Base-by-base conservation (phyloP, 257 asterid genomes). In the Knoxia roxburghii region DNA sequence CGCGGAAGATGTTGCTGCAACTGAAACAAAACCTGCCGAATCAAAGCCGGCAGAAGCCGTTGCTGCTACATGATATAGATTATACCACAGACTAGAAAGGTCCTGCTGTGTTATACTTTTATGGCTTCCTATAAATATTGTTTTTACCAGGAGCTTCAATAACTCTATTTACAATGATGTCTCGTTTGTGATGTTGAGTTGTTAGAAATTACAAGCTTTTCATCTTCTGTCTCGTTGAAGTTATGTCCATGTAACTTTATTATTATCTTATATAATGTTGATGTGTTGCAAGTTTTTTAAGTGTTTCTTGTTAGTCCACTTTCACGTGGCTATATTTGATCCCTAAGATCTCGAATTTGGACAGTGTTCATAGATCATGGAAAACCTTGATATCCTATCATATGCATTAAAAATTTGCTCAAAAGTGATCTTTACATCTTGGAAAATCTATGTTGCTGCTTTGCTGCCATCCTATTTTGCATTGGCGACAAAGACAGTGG, bases 51-150 rank as follows among this genome's bases (percentile, higher is more conserved):
- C 81, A 0, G 79, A 74, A 68, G 65, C 76, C 11, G 75, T 49
- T 71, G 66, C 77, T 61, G 77, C 77, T 75, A 84, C 84, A 46
- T 86, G 75, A 84, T 46, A 33, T n/a, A 41, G 6, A 14, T 27
- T 54, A 54, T 53, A 8, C 10, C 24, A 35, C 20, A 35, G 32
- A 33, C 59, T 10, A 23, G 46, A 55, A 20, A 2, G 29, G 18
- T 68, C 26, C 14, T 60, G 68, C 48, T 20, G 23, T 56, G 18
- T 5, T 48, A 50, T 21, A 5, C 15, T 32, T 9, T 29, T 33
- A n/a, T n/a, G n/a, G n/a, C n/a, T 51, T 50, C 17, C 65, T 39
- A 24, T 41, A 23, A 58, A 27, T 17, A 55, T 57, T 4, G 59
- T 23, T 62, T 69, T 46, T 29, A 39, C 14, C 27, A 43, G 33